phyloP scores from a whole-genome alignment of 2,329 filamentous ascomycete genomes.

The Eurotiales sp. region DNA sequence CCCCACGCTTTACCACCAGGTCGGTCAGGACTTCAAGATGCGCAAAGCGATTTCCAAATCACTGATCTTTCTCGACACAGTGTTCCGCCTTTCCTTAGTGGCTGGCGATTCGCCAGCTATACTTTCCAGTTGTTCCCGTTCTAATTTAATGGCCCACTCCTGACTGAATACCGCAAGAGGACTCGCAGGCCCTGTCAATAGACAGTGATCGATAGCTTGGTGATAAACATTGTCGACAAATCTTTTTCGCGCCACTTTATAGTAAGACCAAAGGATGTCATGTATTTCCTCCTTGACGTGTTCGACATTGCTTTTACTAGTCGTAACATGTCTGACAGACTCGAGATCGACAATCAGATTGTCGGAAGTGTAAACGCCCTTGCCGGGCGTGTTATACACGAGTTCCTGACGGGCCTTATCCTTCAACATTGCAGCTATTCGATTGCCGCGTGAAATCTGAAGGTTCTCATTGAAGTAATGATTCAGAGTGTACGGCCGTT shows the following conservation, averaged over 20 bases:
- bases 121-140: slow-evolving; percentile 5
- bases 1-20: no score
- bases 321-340: background rate
- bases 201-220: slow-evolving; percentile 54
- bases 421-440: slow-evolving; percentile 8
- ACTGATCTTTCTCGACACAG: slow-evolving; percentile 3
- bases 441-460: slow-evolving; percentile 6
- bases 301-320: slow-evolving; percentile 12
- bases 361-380: background rate
- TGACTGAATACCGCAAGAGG: slow-evolving; percentile 45
- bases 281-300: slow-evolving; percentile 42
- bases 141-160: slow-evolving; percentile 47
- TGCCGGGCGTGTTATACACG: background rate
- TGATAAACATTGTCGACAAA: slow-evolving; percentile 62
- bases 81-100: slow-evolving; percentile 7
- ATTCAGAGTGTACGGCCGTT: slow-evolving; percentile 50
- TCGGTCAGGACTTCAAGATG: slow-evolving; percentile 11
- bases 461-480: slow-evolving; percentile 41
- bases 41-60: slow-evolving; percentile 11
- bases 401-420: slow-evolving; percentile 7
- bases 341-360: slow-evolving; percentile 11
- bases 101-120: slow-evolving; percentile 3
- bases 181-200: slow-evolving; percentile 36
- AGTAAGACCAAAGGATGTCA: slow-evolving; percentile 59
- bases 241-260: slow-evolving; percentile 56